Evolutionary conservation across 345 rosid genomes (phyloP).

Genomic region (Cardiospermum halicacabum): DNA sequence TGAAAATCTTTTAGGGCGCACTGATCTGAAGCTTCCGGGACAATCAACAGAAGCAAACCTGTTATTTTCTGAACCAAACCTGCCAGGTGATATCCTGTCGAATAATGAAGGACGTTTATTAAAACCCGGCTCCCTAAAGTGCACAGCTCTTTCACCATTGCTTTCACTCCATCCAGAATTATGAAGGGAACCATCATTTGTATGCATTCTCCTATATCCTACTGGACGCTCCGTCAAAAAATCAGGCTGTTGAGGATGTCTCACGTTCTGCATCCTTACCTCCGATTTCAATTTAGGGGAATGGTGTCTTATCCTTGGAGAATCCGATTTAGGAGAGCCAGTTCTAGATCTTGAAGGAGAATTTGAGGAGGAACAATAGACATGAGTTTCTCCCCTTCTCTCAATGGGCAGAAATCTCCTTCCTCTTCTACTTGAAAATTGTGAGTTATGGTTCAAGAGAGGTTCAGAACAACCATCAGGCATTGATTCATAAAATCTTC

Average conservation of each 20-base stretch:
- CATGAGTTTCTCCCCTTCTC: conserved; percentile 9
- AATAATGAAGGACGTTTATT: conserved; percentile 7
- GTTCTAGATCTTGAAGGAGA: conserved; percentile 17
- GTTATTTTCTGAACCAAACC: neutral
- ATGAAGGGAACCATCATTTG: conserved; percentile 18
- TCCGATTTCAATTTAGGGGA: conserved; percentile 17
- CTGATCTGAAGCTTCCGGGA: neutral
- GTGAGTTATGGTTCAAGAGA: conserved; percentile 4
- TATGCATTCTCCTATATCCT: conserved; percentile 6
- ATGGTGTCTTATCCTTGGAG: neutral
- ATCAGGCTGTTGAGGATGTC: conserved; percentile 3
- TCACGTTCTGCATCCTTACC: conserved; percentile 7
- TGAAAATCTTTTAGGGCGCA: conserved; percentile 6
- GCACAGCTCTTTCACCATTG: conserved; percentile 5
- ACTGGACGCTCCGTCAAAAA: neutral
- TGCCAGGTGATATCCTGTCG: conserved; percentile 2
- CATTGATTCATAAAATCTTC: conserved; percentile 7
- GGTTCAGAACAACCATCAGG: conserved; percentile 9
- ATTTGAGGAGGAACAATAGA: neutral
- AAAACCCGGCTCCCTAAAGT: conserved; percentile 10
- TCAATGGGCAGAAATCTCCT: conserved; percentile 19
- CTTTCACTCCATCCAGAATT: conserved; percentile 15
- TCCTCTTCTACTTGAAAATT: conserved; percentile 11
- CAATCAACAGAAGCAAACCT: conserved; percentile 10
- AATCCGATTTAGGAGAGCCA: conserved; percentile 2